Conservation (phyloP, 129 eudicot species). For the Centella asiatica region DNA sequence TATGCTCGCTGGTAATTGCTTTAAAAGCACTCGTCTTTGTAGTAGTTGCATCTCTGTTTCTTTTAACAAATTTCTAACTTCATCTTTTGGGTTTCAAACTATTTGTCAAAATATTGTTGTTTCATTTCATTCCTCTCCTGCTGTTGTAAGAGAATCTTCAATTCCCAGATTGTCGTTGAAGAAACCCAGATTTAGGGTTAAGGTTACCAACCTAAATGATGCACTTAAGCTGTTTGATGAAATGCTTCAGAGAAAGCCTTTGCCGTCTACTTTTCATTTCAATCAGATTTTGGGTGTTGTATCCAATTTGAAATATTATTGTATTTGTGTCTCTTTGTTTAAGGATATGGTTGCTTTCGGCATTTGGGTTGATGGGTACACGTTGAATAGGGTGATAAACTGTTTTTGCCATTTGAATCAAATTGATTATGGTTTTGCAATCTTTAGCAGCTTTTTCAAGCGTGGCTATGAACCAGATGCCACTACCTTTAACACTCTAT, state of each 20-base stretch:
- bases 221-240: not conserved
- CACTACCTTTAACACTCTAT: slow-evolving; percentile 16
- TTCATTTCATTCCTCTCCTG: too few species aligned
- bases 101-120: too few species aligned
- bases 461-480: slow-evolving; percentile 12
- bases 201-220: too few species aligned
- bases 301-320: not conserved
- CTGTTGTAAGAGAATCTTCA: too few species aligned
- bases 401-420: not conserved
- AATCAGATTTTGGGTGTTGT: not conserved
- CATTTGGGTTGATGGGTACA: not conserved
- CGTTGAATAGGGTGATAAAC: not conserved
- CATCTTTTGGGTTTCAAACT: too few species aligned
- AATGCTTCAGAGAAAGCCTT: not conserved
- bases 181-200: too few species aligned
- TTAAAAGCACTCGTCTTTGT: too few species aligned
- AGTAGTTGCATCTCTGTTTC: too few species aligned
- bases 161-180: too few species aligned
- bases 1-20: too few species aligned
- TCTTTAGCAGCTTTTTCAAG: slow-evolving; percentile 19
- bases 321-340: not conserved
- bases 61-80: too few species aligned
- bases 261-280: not conserved
- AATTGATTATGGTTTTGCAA: slow-evolving; percentile 6
- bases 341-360: not conserved